Evolutionary conservation across 345 rosid genomes (phyloP).

Genomic region (Dipteronia sinensis): DNA sequence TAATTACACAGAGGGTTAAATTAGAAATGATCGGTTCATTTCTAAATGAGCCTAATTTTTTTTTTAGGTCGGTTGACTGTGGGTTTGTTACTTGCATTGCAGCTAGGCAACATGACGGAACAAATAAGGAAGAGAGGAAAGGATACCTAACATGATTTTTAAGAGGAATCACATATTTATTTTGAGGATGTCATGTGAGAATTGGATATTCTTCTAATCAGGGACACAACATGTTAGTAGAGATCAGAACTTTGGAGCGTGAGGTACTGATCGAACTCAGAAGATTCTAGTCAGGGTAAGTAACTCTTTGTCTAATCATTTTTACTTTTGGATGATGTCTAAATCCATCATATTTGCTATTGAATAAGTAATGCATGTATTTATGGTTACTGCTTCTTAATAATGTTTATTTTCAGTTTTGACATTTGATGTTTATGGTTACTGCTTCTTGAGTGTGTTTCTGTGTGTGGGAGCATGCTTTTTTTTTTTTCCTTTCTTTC

Average conservation of each 20-base stretch:
- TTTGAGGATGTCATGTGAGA: not conserved
- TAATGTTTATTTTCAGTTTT: not conserved
- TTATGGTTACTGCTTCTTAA: not conserved
- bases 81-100: not conserved
- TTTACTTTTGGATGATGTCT: not conserved
- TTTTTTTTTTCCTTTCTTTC: too few species aligned
- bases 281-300: not conserved
- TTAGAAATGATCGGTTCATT: not conserved
- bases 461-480: not conserved
- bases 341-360: not conserved
- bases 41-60: not conserved
- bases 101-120: not conserved
- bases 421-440: not conserved
- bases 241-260: not conserved
- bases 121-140: not conserved
- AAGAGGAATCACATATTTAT: not conserved
- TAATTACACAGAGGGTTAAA: not conserved
- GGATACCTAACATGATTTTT: not conserved
- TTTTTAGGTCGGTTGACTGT: not conserved
- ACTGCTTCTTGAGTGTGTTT: not conserved
- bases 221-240: not conserved
- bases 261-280: not conserved
- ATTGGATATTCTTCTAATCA: not conserved
- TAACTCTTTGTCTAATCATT: not conserved
- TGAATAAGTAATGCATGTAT: not conserved